Evolutionary conservation across 2,329 filamentous ascomycete genomes (phyloP), one percentile per base, ranked within the genome.

Genomic region (Alternaria brassicicola): DNA sequence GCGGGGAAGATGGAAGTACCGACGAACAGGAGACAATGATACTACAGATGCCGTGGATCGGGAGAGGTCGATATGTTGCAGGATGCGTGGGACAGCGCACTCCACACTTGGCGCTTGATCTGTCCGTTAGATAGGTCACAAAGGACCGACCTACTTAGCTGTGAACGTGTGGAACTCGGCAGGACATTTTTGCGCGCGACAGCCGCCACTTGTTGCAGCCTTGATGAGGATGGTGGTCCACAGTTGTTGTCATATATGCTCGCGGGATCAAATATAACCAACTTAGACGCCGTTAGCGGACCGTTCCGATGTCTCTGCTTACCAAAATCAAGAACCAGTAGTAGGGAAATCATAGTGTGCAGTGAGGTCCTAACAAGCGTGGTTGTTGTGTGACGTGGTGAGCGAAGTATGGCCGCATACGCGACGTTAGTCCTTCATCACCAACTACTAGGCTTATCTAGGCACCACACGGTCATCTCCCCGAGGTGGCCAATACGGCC

Each of bases 321-420:
- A 35, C 50, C 31, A 46, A 49, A 36, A 30, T 21, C 23, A 41
- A 46, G 33, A 41, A 23, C 47, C 35, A 21, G 52, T 47, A 57
- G 62, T 70, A 62, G 67, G 59, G 46, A 65, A 65, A 70, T 62
- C 59, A 47, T 39, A 50, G 56, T 62, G 66, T 55, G 60, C 58
- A 33, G 52, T 49, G 54, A 50, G 48, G 35, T 62, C 46, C 46
- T 61, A 38, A 62, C 23, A 53, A 56, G 58, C 65, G 68, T 55
- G 25, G 21, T 45, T 17, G 30, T 67, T 67, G 68, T 70, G 72
- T 75, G 74, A 76, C 74, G 73, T 76, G 74, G 71, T 66, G 45
- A 56, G 39, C 61, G 61, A 62, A 57, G 59, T 64, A 43, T 64
- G 68, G 65, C 60, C 66, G 63, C 61, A 62, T 63, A 63, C 69